Percentiles rank a stretch among this genome's conserved stretches.
Conservation (phyloP, 1,284 basidiomycete genomes). For the Melampsora larici-populina region DNA sequence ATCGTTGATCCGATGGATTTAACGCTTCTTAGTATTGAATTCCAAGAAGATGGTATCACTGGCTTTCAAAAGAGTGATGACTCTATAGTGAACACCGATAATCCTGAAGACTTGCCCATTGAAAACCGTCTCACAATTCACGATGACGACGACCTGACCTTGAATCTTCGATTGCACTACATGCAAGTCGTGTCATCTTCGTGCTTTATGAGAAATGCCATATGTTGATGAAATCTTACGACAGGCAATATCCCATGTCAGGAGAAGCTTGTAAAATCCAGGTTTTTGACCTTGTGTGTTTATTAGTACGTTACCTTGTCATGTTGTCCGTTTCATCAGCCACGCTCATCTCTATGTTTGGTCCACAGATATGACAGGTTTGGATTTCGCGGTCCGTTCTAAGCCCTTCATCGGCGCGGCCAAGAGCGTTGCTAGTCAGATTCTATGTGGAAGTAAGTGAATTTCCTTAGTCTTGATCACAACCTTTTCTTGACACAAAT, state of each 20-base stretch:
- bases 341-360: background rate
- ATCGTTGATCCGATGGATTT: slow-evolving; percentile 93
- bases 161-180: slow-evolving; percentile 36
- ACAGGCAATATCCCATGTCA: slow-evolving; percentile 68
- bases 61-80: slow-evolving; percentile 54
- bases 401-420: slow-evolving; percentile 69
- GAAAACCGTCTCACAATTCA: slow-evolving; percentile 34
- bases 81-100: slow-evolving; percentile 41
- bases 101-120: slow-evolving; percentile 41
- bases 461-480: slow-evolving; percentile 15
- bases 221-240: background rate
- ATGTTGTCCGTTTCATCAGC: background rate
- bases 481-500: background rate
- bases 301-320: slow-evolving; percentile 58
- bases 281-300: slow-evolving; percentile 86
- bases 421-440: slow-evolving; percentile 80
- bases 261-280: slow-evolving; percentile 99
- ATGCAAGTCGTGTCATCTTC: slow-evolving; percentile 2
- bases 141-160: slow-evolving; percentile 37
- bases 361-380: slow-evolving; percentile 71
- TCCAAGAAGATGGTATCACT: slow-evolving; percentile 78
- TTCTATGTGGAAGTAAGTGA: slow-evolving; percentile 53
- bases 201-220: slow-evolving; percentile 58
- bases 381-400: slow-evolving; percentile 76
- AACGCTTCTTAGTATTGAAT: slow-evolving; percentile 81